Base-by-base conservation (phyloP, 495 filamentous ascomycete genomes). In the Penicillium manginii region DNA sequence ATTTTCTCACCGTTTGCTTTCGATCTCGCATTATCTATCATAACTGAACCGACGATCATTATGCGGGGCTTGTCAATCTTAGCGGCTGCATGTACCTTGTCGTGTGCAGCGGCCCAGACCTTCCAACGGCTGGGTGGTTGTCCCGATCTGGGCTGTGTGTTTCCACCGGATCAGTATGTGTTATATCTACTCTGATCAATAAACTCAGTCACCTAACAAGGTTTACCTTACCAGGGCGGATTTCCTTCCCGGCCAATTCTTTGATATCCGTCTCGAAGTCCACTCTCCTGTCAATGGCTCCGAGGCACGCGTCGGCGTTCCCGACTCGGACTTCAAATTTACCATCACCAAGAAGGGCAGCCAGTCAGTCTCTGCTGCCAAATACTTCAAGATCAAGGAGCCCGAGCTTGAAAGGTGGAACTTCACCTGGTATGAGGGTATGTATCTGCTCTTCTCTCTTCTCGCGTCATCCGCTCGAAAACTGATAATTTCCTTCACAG, bases 251-350 rank as follows among this genome's bases (percentile, higher is more conserved):
- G 88, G 88, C 23, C 87, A 90, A 68, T 84, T 81, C 64, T 91
- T 91, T 64, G 88, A 91, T 68, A 84, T 91, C 55, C 85, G 88
- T 22, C 80, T 91, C 23, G 88, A 91, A 70, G 83, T 91, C 33
- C 88, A 91, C 62, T 88, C 88, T 3, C 88, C 88, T 2, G 74
- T 86, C 68, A 91, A 91, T 70, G 88, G 88, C 37, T 88, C 86
- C 19, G 86, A 91, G 70, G 86, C 86, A 12, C 83, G 78, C 57
- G 83, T 78, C 47, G 74, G 80, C 50, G 80, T 80, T 35, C 84
- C 87, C 6, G 88, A 91, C 63, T 74, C 84, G 40, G 78, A 83
- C 57, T 91, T 91, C 73, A 84, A 81, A 12, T 87, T 89, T 65
- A 87, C 85, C 18, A 84, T 91, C 56, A 64, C 77, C 35, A 91